Evolutionary conservation across 257 asterid genomes (phyloP).

Genomic region (Solanum ahanhuiri): DNA sequence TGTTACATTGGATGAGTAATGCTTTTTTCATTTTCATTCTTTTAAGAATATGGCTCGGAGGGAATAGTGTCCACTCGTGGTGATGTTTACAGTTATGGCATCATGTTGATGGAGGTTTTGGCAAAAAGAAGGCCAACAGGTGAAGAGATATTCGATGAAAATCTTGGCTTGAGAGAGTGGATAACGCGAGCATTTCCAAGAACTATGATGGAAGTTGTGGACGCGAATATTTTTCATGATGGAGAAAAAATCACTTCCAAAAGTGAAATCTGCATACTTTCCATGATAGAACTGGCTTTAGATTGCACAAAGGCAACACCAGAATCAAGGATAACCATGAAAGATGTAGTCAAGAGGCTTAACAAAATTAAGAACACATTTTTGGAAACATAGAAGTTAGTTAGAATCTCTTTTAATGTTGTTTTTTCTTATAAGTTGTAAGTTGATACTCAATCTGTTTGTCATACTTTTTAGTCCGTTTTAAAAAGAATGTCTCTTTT

Average conservation of each 20-base stretch:
- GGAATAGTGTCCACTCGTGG: conserved; percentile 22
- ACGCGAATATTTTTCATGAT: background rate
- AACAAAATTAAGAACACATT: background rate
- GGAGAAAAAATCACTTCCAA: background rate
- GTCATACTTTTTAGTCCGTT: background rate
- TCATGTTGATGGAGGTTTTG: conserved; percentile 23
- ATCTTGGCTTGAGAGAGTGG: conserved; percentile 16
- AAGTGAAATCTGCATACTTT: background rate
- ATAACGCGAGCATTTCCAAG: conserved; percentile 6
- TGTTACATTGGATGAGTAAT: background rate
- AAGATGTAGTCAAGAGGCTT: background rate
- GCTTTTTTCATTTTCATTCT: background rate
- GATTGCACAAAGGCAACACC: background rate
- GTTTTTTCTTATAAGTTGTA: background rate
- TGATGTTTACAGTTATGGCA: conserved; percentile 26
- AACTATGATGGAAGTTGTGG: background rate
- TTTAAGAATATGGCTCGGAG: conserved; percentile 22
- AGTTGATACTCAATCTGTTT: background rate
- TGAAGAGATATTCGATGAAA: conserved; percentile 11
- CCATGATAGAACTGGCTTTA: background rate
- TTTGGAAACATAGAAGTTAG: background rate
- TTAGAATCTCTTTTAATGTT: background rate
- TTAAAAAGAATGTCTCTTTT: no score
- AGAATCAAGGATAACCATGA: background rate
- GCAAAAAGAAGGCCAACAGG: conserved; percentile 21